A percentile compares a stretch with the other conserved stretches of the same genome.
phyloP scores from a whole-genome alignment of 441 rosid genomes.

The Pelargonium australe region DNA sequence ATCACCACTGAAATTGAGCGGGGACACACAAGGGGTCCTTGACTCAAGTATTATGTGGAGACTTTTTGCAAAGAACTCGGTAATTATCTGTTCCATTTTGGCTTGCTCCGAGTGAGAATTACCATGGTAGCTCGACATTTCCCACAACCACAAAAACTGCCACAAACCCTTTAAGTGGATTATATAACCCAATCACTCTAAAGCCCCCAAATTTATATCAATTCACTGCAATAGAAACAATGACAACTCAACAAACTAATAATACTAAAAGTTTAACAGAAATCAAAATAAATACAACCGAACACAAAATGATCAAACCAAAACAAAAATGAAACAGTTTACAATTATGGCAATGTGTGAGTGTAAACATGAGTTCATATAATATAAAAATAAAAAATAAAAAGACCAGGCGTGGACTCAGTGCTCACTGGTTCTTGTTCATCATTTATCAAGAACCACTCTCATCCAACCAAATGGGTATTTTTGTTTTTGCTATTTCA shows the following conservation, averaged over 20 bases:
- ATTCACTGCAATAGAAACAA: no score
- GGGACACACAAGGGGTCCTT: conserved; percentile 67
- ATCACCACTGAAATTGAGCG: conserved; percentile 70
- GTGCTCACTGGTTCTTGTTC: neutral
- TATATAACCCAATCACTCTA: no score
- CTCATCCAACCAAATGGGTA: neutral
- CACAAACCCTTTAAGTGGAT: neutral
- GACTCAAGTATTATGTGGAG: conserved; percentile 85
- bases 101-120: conserved; percentile 62
- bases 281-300: no score
- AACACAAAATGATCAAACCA: no score
- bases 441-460: neutral
- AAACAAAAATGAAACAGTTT: no score
- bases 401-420: neutral
- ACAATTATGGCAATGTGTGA: neutral
- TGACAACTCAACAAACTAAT: no score
- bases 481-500: no score
- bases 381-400: no score
- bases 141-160: conserved; percentile 2
- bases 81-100: conserved; percentile 65
- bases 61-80: conserved; percentile 79
- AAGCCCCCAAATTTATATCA: no score
- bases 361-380: no score
- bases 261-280: no score
- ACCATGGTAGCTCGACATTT: conserved; percentile 47